A percentile compares a stretch with the other conserved stretches of the same genome.
Evolutionary conservation across 257 asterid species (phyloP).

Genomic region (Ajuga chamaepitys): DNA sequence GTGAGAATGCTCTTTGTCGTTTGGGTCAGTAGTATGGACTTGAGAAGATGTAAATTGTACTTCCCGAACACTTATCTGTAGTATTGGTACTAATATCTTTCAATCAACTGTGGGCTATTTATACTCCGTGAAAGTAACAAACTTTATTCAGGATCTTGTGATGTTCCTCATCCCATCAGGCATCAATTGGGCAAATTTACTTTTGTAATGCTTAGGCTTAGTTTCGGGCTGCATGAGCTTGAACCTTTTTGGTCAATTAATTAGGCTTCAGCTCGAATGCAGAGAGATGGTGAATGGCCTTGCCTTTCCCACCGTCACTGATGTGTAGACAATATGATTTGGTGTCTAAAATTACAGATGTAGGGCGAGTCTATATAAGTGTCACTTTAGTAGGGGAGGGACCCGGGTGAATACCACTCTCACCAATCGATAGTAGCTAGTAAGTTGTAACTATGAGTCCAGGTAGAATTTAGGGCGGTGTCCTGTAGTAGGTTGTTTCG

Average conservation of each 20-base stretch:
- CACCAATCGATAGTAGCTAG: no score
- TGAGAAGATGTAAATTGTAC: background rate
- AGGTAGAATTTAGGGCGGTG: background rate
- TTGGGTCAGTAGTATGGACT: background rate
- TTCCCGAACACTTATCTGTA: background rate
- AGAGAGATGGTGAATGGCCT: background rate
- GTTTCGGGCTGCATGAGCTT: background rate
- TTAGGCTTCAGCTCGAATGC: background rate
- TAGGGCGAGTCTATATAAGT: background rate
- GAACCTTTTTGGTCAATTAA: background rate
- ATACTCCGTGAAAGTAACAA: background rate
- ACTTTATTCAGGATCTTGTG: background rate
- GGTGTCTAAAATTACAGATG: background rate
- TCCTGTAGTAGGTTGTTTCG: background rate
- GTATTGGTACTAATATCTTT: background rate
- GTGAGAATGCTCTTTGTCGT: background rate
- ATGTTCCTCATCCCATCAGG: constrained; percentile 4
- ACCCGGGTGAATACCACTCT: background rate
- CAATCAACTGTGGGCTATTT: background rate
- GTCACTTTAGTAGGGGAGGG: background rate
- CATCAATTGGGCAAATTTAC: background rate
- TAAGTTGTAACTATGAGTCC: background rate
- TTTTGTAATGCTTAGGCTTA: background rate
- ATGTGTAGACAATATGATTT: background rate
- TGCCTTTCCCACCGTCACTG: background rate